Conservation (phyloP, 805 yeast species). For the Wickerhamiella nectarea region DNA sequence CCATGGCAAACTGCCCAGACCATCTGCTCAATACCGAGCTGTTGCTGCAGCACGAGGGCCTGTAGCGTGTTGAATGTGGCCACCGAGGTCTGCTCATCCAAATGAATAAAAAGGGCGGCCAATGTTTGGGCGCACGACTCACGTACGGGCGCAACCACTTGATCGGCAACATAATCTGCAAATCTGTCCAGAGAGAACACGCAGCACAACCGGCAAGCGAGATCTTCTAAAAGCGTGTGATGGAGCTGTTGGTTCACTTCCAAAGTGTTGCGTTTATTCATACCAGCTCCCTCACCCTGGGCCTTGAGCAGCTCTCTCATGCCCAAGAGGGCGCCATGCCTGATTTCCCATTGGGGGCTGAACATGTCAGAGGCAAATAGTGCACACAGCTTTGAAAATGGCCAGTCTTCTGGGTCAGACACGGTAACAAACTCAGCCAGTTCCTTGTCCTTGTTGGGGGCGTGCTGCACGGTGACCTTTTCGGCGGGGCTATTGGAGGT, state of each 20-base stretch:
- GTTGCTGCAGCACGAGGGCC: constrained; percentile 50
- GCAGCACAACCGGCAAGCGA: constrained; percentile 72
- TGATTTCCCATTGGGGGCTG: constrained; percentile 79
- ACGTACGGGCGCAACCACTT: constrained; percentile 95
- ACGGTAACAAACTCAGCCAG: constrained; percentile 55
- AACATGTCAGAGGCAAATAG: constrained; percentile 64
- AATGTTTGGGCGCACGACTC: constrained; percentile 93
- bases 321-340: constrained; percentile 94
- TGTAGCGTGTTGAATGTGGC: constrained; percentile 53
- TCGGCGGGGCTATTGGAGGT: constrained; percentile 40
- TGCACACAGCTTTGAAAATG: constrained; percentile 85
- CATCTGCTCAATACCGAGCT: constrained; percentile 34
- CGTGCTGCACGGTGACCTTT: constrained; percentile 73
- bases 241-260: constrained; percentile 56
- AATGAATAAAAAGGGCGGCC: constrained; percentile 74
- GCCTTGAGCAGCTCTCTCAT: constrained; percentile 69
- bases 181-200: constrained; percentile 86
- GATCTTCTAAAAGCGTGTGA: constrained; percentile 63
- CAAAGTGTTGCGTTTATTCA: constrained; percentile 48
- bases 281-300: constrained; percentile 79
- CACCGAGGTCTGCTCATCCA: constrained; percentile 44
- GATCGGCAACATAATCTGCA: constrained; percentile 94
- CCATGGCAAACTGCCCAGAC: constrained; percentile 99
- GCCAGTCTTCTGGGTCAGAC: constrained; percentile 72
- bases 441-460: constrained; percentile 34